Evolutionary conservation across 768 basidiomycete species (phyloP), one percentile per base, ranked within the genome.

Genomic region (Leccinum rimulosum): DNA sequence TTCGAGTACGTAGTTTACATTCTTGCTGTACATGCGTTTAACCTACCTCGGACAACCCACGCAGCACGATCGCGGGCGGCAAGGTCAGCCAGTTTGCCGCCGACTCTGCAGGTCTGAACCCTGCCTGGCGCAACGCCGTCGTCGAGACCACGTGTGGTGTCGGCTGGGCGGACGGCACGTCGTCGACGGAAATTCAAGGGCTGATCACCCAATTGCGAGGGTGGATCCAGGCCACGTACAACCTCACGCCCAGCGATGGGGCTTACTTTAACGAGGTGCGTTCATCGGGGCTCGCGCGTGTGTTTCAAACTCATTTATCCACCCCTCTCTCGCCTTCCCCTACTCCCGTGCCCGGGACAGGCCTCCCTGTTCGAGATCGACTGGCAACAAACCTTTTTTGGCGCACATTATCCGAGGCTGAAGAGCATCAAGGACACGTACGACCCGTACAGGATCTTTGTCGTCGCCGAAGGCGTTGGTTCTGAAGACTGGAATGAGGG

Each of bases 181-280:
- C 65, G 0, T 19, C 53, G 3, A 33, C 30, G 1, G 31, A 52
- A n/a, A 14, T 74, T 11, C 22, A 28, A 6, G 51, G 45, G 7
- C 8, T 51, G 25, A 53, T 64, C 27, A 17, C 58, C 3, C 64
- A 67, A 7, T 11, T 68, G 2, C 49, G 51, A 4, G 48, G 25
- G 9, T 52, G 33, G 58, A 64, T 68, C 19, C 38, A 59, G 31
- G 54, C 73, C 6, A 67, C 75, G 15, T 66, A 75, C 5, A 75
- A 74, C 25, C 61, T 78, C 11, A 64, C 68, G 1, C 72, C 73
- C 1, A 48, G 64, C 8, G 67, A 69, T 4, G 80, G 77, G 4
- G 72, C 81, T 2, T 82, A 83, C 65, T 72, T 80, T 49, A 81
- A 82, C 61, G 82, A 84, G 75, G 81, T 52, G 33, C 31, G 33